Conservation (phyloP, 148 eudicot genomes). For the Vaccinium vitisidaea region DNA sequence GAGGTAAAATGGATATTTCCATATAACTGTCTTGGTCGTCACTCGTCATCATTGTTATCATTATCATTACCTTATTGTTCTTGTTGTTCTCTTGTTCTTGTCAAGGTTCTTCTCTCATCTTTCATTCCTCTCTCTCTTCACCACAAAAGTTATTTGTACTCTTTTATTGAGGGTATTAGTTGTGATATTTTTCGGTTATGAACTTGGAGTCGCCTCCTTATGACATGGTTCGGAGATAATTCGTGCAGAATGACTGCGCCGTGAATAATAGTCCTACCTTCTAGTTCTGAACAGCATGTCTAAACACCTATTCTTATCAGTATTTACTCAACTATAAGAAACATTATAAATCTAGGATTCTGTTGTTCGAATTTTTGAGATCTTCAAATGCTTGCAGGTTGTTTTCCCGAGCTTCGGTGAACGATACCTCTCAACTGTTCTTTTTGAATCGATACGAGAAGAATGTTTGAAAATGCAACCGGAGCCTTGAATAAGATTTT, state of each 20-base stretch:
- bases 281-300: not conserved
- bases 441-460: slow-evolving; percentile 40
- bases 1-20: not conserved
- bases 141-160: too few relatives aligned
- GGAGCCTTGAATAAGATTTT: slow-evolving; percentile 19
- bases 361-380: not conserved
- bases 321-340: not conserved
- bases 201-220: not conserved
- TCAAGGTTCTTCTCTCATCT: too few relatives aligned
- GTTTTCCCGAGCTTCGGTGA: slow-evolving; percentile 40
- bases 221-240: not conserved
- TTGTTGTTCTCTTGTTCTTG: too few relatives aligned
- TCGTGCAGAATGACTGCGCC: too few relatives aligned
- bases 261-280: not conserved
- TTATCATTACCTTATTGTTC: too few relatives aligned
- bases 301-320: not conserved
- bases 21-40: not conserved
- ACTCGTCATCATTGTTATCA: not conserved
- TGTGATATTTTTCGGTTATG: not conserved
- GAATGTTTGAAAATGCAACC: slow-evolving; percentile 44
- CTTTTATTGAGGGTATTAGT: not conserved
- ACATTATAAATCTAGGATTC: not conserved
- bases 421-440: slow-evolving; percentile 32
- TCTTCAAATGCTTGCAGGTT: slow-evolving; percentile 21
- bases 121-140: too few relatives aligned